Conservation (phyloP, 306 rosid genomes). For the Pyrus pyrifolia region DNA sequence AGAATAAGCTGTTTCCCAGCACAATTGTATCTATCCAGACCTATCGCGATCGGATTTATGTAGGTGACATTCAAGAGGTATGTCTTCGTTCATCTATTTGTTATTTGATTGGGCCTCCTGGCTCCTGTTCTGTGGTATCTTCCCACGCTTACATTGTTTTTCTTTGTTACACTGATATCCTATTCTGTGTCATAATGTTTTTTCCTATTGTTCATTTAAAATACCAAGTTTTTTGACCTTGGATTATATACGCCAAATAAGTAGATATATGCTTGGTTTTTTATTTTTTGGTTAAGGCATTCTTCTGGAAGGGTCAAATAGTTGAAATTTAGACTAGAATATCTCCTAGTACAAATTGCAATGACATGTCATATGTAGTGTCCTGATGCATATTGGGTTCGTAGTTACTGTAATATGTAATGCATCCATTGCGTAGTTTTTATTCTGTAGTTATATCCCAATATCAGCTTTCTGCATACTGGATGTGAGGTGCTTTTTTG, state of each 20-base stretch:
- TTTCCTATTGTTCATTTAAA: not conserved
- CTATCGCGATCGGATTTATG: constrained; percentile 87
- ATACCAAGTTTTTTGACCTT: not conserved
- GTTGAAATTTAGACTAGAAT: not conserved
- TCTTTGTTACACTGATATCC: not conserved
- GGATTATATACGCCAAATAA: not conserved
- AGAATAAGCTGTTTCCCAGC: constrained; percentile 90
- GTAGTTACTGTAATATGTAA: not conserved
- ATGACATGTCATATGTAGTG: not conserved
- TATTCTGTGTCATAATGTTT: not conserved
- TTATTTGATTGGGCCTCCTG: not conserved
- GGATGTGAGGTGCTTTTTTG: not conserved
- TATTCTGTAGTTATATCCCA: not conserved
- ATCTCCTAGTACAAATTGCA: not conserved
- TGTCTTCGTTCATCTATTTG: not conserved
- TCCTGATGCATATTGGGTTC: not conserved
- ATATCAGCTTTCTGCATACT: not conserved
- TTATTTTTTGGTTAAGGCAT: not conserved
- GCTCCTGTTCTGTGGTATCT: not conserved
- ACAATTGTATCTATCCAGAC: constrained; percentile 74
- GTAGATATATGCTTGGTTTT: not conserved
- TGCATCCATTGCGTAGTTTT: not conserved
- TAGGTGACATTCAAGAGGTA: constrained; percentile 97
- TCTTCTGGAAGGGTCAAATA: not conserved
- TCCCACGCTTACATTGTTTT: not conserved